phyloP scores from a whole-genome alignment of 2,329 filamentous ascomycete species.

The Ophioceras dolichostomum region DNA sequence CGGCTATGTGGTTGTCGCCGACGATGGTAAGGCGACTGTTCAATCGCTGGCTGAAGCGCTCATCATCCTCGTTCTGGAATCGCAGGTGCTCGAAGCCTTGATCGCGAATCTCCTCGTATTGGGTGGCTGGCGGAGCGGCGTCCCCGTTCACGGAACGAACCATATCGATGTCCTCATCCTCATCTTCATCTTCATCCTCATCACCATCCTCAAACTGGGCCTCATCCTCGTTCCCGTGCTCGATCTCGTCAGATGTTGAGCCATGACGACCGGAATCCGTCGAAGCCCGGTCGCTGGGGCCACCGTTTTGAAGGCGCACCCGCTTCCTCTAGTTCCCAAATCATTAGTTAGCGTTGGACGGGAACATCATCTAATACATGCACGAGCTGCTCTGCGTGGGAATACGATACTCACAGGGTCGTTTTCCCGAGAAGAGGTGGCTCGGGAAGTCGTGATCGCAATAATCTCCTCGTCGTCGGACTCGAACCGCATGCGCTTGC shows the following conservation, averaged over 20 bases:
- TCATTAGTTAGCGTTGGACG: slow-evolving; percentile 9
- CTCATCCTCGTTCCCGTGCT: not conserved
- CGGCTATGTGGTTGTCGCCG: slow-evolving; percentile 61
- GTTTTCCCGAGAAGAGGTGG: slow-evolving; percentile 25
- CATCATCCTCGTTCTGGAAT: slow-evolving; percentile 45
- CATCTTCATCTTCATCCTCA: not conserved
- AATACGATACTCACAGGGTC: slow-evolving; percentile 22
- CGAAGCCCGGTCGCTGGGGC: not conserved
- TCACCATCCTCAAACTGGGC: no score
- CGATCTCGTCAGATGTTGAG: not conserved
- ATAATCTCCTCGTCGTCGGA: slow-evolving; percentile 18
- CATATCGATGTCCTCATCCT: not conserved
- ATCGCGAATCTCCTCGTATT: slow-evolving; percentile 51
- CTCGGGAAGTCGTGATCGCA: slow-evolving; percentile 23
- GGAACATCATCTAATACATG: not conserved
- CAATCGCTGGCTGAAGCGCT: slow-evolving; percentile 52
- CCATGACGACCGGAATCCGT: not conserved
- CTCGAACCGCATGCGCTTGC: slow-evolving; percentile 29
- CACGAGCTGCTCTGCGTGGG: not conserved
- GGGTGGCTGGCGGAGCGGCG: slow-evolving; percentile 33
- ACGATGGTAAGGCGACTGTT: slow-evolving; percentile 32
- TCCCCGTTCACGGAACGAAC: slow-evolving; percentile 14
- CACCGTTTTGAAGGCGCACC: slow-evolving; percentile 11
- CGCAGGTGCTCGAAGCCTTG: slow-evolving; percentile 44
- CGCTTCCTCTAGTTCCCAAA: slow-evolving; percentile 7